Percentiles rank a stretch among this genome's conserved stretches.
These are phyloP conservation scores for Solanum boliviense DNA, from an alignment of 257 asterid species.

Conservation along the genomic window DNA sequence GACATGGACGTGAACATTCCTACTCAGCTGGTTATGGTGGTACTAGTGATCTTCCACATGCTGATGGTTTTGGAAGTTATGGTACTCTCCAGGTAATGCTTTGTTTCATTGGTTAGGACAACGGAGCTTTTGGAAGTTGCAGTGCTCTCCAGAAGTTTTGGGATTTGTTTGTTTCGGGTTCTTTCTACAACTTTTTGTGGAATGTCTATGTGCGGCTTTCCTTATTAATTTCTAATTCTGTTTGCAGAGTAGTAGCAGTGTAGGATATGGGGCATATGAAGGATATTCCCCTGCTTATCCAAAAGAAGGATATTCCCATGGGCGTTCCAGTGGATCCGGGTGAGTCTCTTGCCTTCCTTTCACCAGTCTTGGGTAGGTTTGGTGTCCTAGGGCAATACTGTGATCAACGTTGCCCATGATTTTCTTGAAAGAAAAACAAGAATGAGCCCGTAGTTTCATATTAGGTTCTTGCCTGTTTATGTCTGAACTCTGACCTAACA, in stretches of 20 bases:
- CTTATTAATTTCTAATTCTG: not conserved
- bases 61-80: constrained; percentile 14
- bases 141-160: not conserved
- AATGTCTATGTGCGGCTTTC: not conserved
- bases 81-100: constrained; percentile 6
- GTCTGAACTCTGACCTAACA: not conserved
- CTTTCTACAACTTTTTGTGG: not conserved
- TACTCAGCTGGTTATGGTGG: constrained; percentile 15
- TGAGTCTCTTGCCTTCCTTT: not conserved
- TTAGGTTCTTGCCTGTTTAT: not conserved
- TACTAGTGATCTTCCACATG: constrained; percentile 6
- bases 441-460: not conserved
- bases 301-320: constrained; percentile 12
- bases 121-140: not conserved
- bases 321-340: constrained; percentile 16
- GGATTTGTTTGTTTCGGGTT: not conserved
- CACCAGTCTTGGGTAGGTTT: not conserved
- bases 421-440: not conserved
- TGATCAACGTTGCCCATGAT: not conserved
- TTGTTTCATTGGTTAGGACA: not conserved
- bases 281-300: constrained; percentile 13
- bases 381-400: not conserved
- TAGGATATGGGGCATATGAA: constrained; percentile 17
- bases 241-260: constrained; percentile 12
- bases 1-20: constrained; percentile 13